A percentile compares a stretch with the other conserved stretches of the same genome.
Evolutionary conservation across 2,329 filamentous ascomycete genomes (phyloP).

Genomic region (Fusarium sp.): DNA sequence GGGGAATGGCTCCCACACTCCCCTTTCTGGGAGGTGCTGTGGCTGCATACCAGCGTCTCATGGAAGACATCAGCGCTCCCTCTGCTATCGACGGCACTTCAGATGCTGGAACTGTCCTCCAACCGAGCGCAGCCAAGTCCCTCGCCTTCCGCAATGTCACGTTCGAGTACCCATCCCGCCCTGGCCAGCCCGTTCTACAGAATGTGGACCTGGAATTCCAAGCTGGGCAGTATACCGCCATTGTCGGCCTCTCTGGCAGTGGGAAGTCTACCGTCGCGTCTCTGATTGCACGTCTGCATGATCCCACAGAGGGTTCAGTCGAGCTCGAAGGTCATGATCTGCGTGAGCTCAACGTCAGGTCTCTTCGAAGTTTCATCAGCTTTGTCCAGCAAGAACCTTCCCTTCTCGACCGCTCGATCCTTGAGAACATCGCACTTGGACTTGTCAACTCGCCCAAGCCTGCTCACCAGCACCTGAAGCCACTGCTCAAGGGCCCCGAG

Average conservation of each 20-base stretch:
- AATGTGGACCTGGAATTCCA: conserved; percentile 58
- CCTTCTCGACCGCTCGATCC: conserved; percentile 56
- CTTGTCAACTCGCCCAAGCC: conserved; percentile 48
- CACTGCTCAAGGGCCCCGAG: conserved; percentile 57
- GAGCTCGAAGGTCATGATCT: conserved; percentile 59
- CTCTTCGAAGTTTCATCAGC: conserved; percentile 53
- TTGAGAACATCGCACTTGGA: conserved; percentile 62
- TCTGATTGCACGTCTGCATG: conserved; percentile 66
- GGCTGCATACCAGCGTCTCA: conserved; percentile 66
- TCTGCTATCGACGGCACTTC: conserved; percentile 57
- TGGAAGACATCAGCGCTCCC: conserved; percentile 64
- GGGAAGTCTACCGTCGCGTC: conserved; percentile 67
- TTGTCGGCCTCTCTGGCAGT: conserved; percentile 67
- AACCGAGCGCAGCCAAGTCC: conserved; percentile 52
- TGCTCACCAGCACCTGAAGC: conserved; percentile 53
- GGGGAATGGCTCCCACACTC: conserved; percentile 70
- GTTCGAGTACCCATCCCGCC: conserved; percentile 57
- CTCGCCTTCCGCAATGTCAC: conserved; percentile 52
- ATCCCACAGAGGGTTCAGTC: conserved; percentile 60
- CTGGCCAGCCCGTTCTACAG: conserved; percentile 53
- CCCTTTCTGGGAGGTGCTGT: conserved; percentile 69
- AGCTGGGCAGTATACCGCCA: conserved; percentile 60
- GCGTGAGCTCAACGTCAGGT: conserved; percentile 57
- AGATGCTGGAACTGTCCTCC: conserved; percentile 50
- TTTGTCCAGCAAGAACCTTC: conserved; percentile 58